Conservation (phyloP, 2,329 filamentous ascomycete species). For the Botryotinia calthae region DNA sequence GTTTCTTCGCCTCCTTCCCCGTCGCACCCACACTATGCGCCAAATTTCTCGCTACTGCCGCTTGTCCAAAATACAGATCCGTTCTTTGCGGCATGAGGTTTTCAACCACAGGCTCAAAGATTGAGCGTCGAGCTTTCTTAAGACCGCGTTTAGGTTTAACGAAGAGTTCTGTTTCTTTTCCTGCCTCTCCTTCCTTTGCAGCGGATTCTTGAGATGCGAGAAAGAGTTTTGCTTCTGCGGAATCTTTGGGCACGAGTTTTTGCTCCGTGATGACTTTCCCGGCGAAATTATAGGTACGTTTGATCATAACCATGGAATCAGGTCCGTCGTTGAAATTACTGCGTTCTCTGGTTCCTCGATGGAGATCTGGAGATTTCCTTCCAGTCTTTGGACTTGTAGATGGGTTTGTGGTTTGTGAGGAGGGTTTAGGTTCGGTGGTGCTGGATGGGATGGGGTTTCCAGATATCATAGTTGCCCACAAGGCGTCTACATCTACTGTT, state of each 20-base stretch:
- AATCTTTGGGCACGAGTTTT: constrained; percentile 63
- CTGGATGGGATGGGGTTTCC: constrained; percentile 36
- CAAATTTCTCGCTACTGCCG: constrained; percentile 29
- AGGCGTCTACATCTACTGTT: constrained; percentile 67
- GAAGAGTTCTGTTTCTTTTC: constrained; percentile 22
- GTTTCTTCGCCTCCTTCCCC: constrained; percentile 56
- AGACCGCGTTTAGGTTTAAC: constrained; percentile 36
- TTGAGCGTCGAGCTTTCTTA: constrained; percentile 48
- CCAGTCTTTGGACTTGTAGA: background rate
- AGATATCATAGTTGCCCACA: constrained; percentile 66
- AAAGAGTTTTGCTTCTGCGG: constrained; percentile 64
- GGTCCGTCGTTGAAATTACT: constrained; percentile 32
- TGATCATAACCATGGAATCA: constrained; percentile 56
- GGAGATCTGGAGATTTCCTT: constrained; percentile 9
- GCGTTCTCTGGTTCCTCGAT: constrained; percentile 24
- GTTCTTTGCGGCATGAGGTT: constrained; percentile 44
- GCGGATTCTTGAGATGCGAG: constrained; percentile 48
- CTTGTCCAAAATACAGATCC: constrained; percentile 58
- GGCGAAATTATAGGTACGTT: constrained; percentile 72
- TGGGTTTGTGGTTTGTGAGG: constrained; percentile 1
- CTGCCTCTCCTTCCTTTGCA: constrained; percentile 20
- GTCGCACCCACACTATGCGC: constrained; percentile 45
- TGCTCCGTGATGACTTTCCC: constrained; percentile 70
- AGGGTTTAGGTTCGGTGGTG: constrained; percentile 11
- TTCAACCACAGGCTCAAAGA: constrained; percentile 58